Evolutionary conservation across 306 rosid species (phyloP).

Genomic region (Rubus parviflorus): DNA sequence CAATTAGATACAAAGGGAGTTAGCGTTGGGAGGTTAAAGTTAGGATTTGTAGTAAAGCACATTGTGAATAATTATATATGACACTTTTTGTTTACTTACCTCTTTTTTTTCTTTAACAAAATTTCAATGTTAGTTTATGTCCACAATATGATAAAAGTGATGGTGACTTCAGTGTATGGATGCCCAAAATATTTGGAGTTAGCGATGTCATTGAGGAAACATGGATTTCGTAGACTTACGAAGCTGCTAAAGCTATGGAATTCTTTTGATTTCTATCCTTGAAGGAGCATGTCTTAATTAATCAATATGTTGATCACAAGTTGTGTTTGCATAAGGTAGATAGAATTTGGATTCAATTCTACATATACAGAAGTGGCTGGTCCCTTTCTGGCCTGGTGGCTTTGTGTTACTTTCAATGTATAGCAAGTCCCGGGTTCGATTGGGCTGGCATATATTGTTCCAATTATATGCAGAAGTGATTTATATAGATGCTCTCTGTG

Average conservation of each 20-base stretch:
- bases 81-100: background rate
- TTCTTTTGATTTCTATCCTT: background rate
- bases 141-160: background rate
- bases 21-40: background rate
- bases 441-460: no score
- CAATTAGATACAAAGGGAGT: background rate
- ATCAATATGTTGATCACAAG: background rate
- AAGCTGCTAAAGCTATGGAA: background rate
- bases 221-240: background rate
- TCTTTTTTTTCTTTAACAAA: background rate
- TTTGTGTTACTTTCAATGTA: no score
- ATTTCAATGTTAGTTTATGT: background rate
- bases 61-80: background rate
- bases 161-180: background rate
- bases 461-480: background rate
- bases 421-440: no score
- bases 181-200: background rate
- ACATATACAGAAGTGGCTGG: background rate
- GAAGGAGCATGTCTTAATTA: background rate
- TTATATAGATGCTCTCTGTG: background rate
- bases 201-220: background rate
- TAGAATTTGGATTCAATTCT: background rate
- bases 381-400: no score
- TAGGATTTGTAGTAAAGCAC: background rate
- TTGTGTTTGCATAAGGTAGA: background rate